Evolutionary conservation across 2,329 filamentous ascomycete species (phyloP).

Genomic region (Bimuria novae-zelandiae): DNA sequence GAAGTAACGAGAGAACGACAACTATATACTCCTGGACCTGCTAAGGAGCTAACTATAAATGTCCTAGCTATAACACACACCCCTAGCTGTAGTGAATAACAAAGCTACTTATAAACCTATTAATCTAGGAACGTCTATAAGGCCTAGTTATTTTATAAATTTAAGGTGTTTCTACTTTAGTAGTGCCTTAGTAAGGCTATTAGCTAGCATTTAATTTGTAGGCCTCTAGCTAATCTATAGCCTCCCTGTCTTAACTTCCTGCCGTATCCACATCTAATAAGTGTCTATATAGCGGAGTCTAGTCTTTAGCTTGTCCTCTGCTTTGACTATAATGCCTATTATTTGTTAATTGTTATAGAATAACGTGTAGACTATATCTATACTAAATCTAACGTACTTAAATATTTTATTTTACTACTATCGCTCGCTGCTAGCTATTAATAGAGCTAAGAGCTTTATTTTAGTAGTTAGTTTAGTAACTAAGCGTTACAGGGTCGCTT

Average conservation of each 20-base stretch:
- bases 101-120: too few species aligned
- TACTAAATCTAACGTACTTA: conserved; percentile 13
- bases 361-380: neutral
- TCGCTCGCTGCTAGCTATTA: conserved; percentile 7
- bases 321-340: neutral
- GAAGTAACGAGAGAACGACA: too few species aligned
- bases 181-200: neutral
- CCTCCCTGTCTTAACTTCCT: neutral
- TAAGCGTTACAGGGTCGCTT: conserved; percentile 11
- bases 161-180: neutral
- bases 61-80: too few species aligned
- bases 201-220: neutral
- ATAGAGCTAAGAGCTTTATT: conserved; percentile 20
- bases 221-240: neutral
- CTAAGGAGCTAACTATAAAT: too few species aligned
- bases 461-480: conserved; percentile 27
- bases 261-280: neutral
- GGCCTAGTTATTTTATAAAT: too few species aligned
- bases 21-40: too few species aligned
- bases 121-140: too few species aligned
- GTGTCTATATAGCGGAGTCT: neutral
- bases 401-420: conserved; percentile 19
- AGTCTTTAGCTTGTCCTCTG: neutral
- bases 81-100: too few species aligned
- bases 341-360: conserved; percentile 18